Base-by-base conservation (phyloP, 176 grass and related monocot species). In the Carex parvula region DNA sequence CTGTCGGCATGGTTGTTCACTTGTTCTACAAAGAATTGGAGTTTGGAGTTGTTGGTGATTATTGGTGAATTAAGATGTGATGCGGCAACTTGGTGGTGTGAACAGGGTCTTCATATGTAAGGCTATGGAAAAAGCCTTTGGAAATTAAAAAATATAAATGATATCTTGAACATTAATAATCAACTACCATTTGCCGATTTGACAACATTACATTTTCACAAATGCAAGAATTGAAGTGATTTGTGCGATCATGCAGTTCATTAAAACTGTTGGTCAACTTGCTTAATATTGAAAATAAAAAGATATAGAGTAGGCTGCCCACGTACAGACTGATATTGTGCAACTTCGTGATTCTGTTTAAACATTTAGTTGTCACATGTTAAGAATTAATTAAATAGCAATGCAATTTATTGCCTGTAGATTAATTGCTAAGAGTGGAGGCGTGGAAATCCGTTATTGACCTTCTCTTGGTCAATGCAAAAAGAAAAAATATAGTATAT, bases 1-100 rank as follows among this genome's bases (percentile, higher is more conserved):
- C 55, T 42, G n/a, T 71, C 6, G 81, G 48, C 90, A 87, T 85
- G 84, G 44, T 32, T 60, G 41, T 21, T 46, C 39, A 71, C 68
- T 44, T 71, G 35, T 52, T 78, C 21, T 17, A 67, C 3, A 66
- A 35, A 29, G 44, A 29, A 64, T 54, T 83, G 46, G 46, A 76
- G 57, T 6, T 52, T 53, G 60, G 33, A 67, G 60, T 35, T 46
- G 53, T 0, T 66, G 22, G 41, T 83, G 24, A 15, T 83, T 83
- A 16, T 60, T 69, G 81, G 20, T 83, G 21, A 30, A 83, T 53
- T 69, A 16, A 48, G 39, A 68, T 83, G 81, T 83, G 81, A 83
- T 67, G 81, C 60, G 20, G 81, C 81, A 32, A 1, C 3, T 83
- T 29, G 81, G 41, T 15, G 41, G 24, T 42, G 62, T 37, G 9